These are phyloP conservation scores for Candida verbasci DNA, from an alignment of 805 yeast genomes.

Conservation along the genomic window DNA sequence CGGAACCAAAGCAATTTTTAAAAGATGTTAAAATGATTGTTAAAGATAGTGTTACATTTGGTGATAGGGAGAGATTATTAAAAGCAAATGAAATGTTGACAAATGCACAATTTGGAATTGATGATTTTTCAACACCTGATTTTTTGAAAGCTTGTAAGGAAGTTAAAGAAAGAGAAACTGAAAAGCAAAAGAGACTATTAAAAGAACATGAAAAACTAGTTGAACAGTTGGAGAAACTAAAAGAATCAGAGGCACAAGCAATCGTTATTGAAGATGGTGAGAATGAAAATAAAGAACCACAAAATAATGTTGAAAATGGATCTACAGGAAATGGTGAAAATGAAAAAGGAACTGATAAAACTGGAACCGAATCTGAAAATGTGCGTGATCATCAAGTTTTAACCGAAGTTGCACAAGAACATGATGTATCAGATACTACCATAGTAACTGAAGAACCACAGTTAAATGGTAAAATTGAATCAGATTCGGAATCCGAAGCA, in stretches of 20 bases:
- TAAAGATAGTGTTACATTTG: conserved; percentile 64
- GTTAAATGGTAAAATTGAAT: background rate
- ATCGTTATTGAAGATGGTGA: background rate
- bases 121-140: conserved; percentile 74
- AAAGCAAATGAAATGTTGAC: conserved; percentile 94
- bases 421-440: background rate
- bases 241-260: background rate
- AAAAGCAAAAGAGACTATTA: conserved; percentile 44
- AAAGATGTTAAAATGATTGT: conserved; percentile 82
- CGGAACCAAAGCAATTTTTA: conserved; percentile 86
- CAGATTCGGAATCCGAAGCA: conserved; percentile 30
- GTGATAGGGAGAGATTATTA: conserved; percentile 77
- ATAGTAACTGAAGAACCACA: background rate
- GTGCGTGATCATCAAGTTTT: too few species aligned
- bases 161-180: conserved; percentile 60
- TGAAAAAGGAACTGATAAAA: too few species aligned
- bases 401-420: too few species aligned
- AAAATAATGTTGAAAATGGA: background rate
- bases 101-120: conserved; percentile 92
- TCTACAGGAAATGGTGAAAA: background rate
- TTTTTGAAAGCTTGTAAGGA: conserved; percentile 74
- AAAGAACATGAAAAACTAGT: conserved; percentile 28
- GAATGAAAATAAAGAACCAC: background rate
- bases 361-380: too few species aligned
- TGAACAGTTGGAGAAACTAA: conserved; percentile 16